Evolutionary conservation across 140 eudicot species (phyloP).

Genomic region (Flaveria floridana): DNA sequence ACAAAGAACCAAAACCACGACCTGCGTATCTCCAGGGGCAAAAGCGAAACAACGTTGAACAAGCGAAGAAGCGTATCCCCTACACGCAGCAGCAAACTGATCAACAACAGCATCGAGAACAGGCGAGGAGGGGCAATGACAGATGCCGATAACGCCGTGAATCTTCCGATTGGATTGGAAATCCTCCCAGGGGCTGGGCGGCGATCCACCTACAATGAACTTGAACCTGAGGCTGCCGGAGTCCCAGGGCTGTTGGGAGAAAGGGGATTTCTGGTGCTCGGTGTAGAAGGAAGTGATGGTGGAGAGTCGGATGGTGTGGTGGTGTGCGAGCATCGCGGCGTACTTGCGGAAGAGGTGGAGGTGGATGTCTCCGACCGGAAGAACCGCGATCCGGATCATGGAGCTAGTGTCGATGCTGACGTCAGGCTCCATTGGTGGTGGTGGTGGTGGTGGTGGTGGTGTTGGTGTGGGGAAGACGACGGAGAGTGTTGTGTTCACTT

Average conservation of each 20-base stretch:
- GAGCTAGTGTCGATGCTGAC: constrained; percentile 86
- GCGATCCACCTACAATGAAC: constrained; percentile 79
- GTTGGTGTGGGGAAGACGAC: neutral
- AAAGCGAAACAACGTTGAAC: constrained; percentile 85
- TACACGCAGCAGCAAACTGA: constrained; percentile 46
- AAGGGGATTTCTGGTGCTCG: constrained; percentile 81
- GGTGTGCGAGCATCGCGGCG: constrained; percentile 62
- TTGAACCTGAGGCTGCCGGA: constrained; percentile 70
- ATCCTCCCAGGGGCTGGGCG: constrained; percentile 93
- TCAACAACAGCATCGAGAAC: constrained; percentile 57
- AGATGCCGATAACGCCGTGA: constrained; percentile 73
- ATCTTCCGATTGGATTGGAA: constrained; percentile 83
- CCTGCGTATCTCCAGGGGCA: constrained; percentile 85
- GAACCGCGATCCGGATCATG: constrained; percentile 78
- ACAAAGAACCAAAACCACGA: neutral
- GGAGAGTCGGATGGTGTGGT: constrained; percentile 62
- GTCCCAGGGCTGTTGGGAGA: constrained; percentile 87
- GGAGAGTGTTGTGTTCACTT: neutral
- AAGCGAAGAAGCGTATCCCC: constrained; percentile 61
- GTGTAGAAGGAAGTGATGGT: constrained; percentile 85
- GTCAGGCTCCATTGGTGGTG: constrained; percentile 72
- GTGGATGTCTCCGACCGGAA: constrained; percentile 72
- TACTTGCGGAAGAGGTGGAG: constrained; percentile 68
- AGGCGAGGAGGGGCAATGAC: constrained; percentile 80
- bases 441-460: too few species aligned